A percentile compares a stretch with the other conserved stretches of the same genome.
Conservation (phyloP, 371 early-diverging fungal species). For the Mucor indicus region DNA sequence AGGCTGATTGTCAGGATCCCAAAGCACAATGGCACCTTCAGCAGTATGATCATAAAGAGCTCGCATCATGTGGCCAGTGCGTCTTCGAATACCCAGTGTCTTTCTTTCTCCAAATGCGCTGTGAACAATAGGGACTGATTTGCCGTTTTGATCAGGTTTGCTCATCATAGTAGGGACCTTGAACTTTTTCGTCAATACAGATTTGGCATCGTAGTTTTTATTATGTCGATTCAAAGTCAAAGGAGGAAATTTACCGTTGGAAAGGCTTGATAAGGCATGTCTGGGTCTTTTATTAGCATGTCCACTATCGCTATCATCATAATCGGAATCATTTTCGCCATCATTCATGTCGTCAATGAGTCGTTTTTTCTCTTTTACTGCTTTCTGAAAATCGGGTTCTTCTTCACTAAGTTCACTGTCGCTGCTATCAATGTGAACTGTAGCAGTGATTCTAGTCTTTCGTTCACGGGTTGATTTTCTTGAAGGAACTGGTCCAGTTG, state of each 20-base stretch:
- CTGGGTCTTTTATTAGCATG: background rate
- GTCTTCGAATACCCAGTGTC: constrained; percentile 18
- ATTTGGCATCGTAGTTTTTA: constrained; percentile 29
- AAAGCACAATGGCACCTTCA: constrained; percentile 83
- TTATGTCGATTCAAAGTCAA: constrained; percentile 19
- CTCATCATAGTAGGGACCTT: constrained; percentile 28
- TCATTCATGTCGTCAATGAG: too few species aligned
- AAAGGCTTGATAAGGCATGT: constrained; percentile 5
- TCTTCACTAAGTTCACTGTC: background rate
- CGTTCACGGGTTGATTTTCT: background rate
- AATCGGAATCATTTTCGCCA: background rate
- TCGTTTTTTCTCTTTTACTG: too few species aligned
- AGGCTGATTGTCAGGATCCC: constrained; percentile 66
- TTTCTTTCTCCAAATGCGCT: constrained; percentile 10
- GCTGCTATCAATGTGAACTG: background rate
- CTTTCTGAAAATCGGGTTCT: background rate
- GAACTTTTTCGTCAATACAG: constrained; percentile 35
- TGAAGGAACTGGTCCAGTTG: background rate
- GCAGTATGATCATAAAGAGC: constrained; percentile 85
- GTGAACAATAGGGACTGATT: background rate
- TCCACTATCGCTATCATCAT: background rate
- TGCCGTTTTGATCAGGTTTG: constrained; percentile 2
- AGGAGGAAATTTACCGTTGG: constrained; percentile 16
- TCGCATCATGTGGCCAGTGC: constrained; percentile 22
- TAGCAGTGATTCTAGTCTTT: background rate